Evolutionary conservation across 768 basidiomycete genomes (phyloP), one percentile per base, ranked within the genome.

Genomic region (Fibroporia radiculosa): DNA sequence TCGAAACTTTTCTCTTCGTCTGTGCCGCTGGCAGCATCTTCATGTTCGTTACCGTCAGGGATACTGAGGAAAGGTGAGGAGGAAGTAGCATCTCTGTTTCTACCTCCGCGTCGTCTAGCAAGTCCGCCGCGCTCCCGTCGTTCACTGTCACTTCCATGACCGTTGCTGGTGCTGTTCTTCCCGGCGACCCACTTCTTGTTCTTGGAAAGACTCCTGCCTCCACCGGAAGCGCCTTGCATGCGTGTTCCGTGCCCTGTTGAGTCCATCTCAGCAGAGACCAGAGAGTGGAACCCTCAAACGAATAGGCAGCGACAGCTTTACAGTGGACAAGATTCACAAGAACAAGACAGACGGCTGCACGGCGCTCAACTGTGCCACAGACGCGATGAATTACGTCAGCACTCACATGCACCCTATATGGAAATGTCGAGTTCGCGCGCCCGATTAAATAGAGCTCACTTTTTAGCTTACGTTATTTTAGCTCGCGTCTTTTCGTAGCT

Each of bases 121-220:
- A 69, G 66, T 4, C 75, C 75, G 4, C 80, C 80, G 36, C 81
- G 70, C 41, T 84, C 82, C 78, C 82, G 76, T 35, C 75, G 67
- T 42, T 79, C 79, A 20, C 57, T 55, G 51, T 82, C 78, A 14
- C 56, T 56, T 16, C 56, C 56, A 49, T 66, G 58, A 38, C 64
- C 62, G 6, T 68, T 62, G 3, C 65, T 66, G 35, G 61, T 57
- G 2, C 69, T 64, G 43, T 55, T 66, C 60, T 71, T 71, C 1
- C 65, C 64, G 6, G 78, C 70, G 8, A 74, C 66, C 82, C 82
- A 83, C 47, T 78, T 76, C 50, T 71, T 80, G 66, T 84, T 83
- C 42, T 72, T 66, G 4, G 66, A 69, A 29, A 61, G 62, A n/a
- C 56, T 44, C 28, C 64, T 59, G 25, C 66, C 58, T 11, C 51